phyloP scores from a whole-genome alignment of 2,329 filamentous ascomycete genomes.

The Alternaria brassicae region DNA sequence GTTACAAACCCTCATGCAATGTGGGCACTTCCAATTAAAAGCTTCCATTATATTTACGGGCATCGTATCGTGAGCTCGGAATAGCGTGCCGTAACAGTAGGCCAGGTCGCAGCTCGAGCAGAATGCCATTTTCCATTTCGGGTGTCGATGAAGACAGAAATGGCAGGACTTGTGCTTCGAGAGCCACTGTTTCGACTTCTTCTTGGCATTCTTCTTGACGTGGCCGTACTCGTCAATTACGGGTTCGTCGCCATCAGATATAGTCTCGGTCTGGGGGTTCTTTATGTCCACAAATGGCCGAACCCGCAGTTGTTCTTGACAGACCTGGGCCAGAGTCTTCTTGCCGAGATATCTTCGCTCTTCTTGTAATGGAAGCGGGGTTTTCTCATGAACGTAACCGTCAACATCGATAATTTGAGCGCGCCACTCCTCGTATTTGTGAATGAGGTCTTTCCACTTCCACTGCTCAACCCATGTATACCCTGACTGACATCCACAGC shows the following conservation, averaged over 20 bases:
- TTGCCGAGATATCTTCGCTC: constrained; percentile 71
- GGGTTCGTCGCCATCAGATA: constrained; percentile 58
- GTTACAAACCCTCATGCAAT: constrained; percentile 85
- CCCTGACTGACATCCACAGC: constrained; percentile 85
- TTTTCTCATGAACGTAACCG: constrained; percentile 68
- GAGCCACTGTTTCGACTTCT: constrained; percentile 59
- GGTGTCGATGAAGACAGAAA: constrained; percentile 80
- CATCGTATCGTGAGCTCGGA: constrained; percentile 88
- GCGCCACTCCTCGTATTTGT: constrained; percentile 84
- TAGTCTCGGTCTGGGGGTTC: constrained; percentile 61
- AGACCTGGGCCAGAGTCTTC: constrained; percentile 89
- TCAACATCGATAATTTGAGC: constrained; percentile 76
- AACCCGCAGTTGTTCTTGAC: constrained; percentile 81
- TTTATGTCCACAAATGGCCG: constrained; percentile 85
- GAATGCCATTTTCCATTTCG: constrained; percentile 81
- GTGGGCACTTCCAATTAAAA: constrained; percentile 85
- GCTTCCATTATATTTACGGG: constrained; percentile 83
- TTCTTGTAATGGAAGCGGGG: constrained; percentile 73
- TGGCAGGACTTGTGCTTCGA: constrained; percentile 71
- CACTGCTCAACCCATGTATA: constrained; percentile 94
- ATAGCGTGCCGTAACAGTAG: constrained; percentile 94
- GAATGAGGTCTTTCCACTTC: constrained; percentile 77
- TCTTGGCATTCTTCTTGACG: constrained; percentile 70
- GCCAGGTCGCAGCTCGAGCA: constrained; percentile 78
- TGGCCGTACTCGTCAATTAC: constrained; percentile 70